A percentile compares a stretch with the other conserved stretches of the same genome.
These are phyloP conservation scores for Petunia axillaris DNA, from an alignment of 257 asterid genomes.

Conservation along the genomic window DNA sequence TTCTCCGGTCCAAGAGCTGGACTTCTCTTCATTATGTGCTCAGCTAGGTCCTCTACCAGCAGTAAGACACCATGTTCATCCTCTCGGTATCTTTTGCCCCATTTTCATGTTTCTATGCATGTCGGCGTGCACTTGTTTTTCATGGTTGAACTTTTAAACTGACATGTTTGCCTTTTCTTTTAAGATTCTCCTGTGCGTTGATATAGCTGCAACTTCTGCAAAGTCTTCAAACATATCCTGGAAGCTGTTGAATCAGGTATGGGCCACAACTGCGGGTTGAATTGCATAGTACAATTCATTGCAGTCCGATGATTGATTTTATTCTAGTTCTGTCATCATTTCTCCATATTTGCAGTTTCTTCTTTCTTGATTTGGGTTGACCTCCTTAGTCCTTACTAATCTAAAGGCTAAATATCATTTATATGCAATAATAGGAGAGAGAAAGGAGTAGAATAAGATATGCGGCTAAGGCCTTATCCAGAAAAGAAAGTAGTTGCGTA, in stretches of 20 bases:
- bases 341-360: conserved; percentile 19
- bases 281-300: not conserved
- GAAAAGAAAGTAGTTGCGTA: too few relatives aligned
- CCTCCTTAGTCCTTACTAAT: not conserved
- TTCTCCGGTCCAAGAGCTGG: conserved; percentile 71
- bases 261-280: conserved; percentile 31
- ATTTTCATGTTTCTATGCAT: conserved; percentile 28
- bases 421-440: not conserved
- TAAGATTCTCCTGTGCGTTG: conserved; percentile 92
- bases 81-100: conserved; percentile 35
- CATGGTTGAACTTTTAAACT: conserved; percentile 35
- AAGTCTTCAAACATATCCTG: conserved; percentile 68
- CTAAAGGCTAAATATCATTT: not conserved
- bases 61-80: conserved; percentile 49
- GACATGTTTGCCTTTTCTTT: conserved; percentile 32
- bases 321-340: conserved; percentile 21
- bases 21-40: conserved; percentile 72
- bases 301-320: conserved; percentile 3
- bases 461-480: not conserved
- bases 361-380: conserved; percentile 27
- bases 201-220: conserved; percentile 89
- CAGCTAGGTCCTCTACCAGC: conserved; percentile 95
- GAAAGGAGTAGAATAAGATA: not conserved
- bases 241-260: conserved; percentile 90
- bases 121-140: conserved; percentile 31